phyloP scores from a whole-genome alignment of 768 basidiomycete genomes.

The Xerocomellus amylosporus region DNA sequence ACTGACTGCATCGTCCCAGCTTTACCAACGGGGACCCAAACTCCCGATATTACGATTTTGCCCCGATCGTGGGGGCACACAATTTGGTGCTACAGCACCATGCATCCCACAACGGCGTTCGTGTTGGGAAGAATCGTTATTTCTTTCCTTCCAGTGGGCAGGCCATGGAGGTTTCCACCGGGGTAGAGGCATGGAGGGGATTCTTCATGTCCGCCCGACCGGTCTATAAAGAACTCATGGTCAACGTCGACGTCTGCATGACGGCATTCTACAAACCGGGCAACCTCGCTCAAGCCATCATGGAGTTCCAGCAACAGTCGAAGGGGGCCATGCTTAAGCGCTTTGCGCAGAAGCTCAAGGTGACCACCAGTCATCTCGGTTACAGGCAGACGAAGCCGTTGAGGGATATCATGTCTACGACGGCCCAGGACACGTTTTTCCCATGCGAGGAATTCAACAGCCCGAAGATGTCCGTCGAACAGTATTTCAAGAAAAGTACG shows the following conservation, averaged over 20 bases:
- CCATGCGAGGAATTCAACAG: conserved; percentile 53
- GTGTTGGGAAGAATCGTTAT: conserved; percentile 49
- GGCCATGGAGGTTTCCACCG: conserved; percentile 32
- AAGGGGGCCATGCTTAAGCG: conserved; percentile 43
- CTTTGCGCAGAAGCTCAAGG: conserved; percentile 54
- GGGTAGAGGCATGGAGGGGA: conserved; percentile 45
- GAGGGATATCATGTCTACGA: conserved; percentile 36
- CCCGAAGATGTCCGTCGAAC: conserved; percentile 49
- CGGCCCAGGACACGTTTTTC: conserved; percentile 51
- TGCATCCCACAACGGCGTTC: conserved; percentile 42
- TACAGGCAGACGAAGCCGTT: conserved; percentile 51
- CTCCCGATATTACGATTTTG: conserved; percentile 40
- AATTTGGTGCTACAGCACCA: conserved; percentile 47
- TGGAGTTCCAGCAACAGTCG: conserved; percentile 44
- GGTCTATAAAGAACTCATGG: conserved; percentile 46
- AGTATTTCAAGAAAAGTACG: conserved; percentile 64
- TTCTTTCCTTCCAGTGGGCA: conserved; percentile 42
- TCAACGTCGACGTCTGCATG: conserved; percentile 55
- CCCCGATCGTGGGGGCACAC: conserved; percentile 44
- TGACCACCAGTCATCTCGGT: conserved; percentile 55
- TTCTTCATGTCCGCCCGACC: conserved; percentile 53
- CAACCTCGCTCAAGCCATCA: conserved; percentile 59
- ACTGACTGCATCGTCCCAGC: conserved; percentile 25
- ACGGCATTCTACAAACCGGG: conserved; percentile 56
- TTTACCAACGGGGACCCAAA: conserved; percentile 38